Evolutionary conservation across 2,329 filamentous ascomycete species (phyloP).

Genomic region (Colletotrichum falcatum): DNA sequence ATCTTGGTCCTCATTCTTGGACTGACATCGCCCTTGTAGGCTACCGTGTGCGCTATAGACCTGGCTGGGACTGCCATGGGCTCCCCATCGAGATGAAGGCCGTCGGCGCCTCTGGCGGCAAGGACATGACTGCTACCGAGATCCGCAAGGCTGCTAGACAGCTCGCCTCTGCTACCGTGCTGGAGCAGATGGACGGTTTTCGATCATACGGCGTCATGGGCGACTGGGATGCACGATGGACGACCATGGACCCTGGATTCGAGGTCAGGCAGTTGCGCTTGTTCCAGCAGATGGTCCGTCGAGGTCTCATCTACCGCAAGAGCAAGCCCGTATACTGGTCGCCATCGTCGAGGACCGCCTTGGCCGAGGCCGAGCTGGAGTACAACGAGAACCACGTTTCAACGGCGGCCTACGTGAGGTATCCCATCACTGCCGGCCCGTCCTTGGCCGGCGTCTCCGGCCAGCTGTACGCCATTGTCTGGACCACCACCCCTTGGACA

Average conservation of each 20-base stretch:
- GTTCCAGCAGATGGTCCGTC: constrained; percentile 80
- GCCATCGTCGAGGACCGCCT: constrained; percentile 79
- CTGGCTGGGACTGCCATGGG: constrained; percentile 98
- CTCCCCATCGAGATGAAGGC: constrained; percentile 98
- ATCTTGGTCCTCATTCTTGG: not conserved
- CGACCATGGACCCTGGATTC: constrained; percentile 81
- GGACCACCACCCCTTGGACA: constrained; percentile 99
- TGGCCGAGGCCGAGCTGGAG: constrained; percentile 87
- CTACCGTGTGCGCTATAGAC: constrained; percentile 81
- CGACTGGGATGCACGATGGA: constrained; percentile 82
- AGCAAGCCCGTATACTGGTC: constrained; percentile 92
- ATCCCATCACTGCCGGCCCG: constrained; percentile 70
- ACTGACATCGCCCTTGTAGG: constrained; percentile 49
- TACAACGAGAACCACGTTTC: constrained; percentile 82
- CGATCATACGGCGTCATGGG: constrained; percentile 81
- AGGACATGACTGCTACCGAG: constrained; percentile 63
- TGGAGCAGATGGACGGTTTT: constrained; percentile 80
- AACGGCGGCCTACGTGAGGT: constrained; percentile 81
- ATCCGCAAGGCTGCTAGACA: constrained; percentile 74
- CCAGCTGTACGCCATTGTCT: constrained; percentile 84
- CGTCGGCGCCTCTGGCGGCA: constrained; percentile 67
- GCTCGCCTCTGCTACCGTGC: constrained; percentile 76
- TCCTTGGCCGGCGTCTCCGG: constrained; percentile 56
- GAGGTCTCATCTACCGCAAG: constrained; percentile 80
- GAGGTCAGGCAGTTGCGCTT: constrained; percentile 81